Evolutionary conservation across 2,329 filamentous ascomycete genomes (phyloP).

Genomic region (Pyrenophora tritici-repentis): DNA sequence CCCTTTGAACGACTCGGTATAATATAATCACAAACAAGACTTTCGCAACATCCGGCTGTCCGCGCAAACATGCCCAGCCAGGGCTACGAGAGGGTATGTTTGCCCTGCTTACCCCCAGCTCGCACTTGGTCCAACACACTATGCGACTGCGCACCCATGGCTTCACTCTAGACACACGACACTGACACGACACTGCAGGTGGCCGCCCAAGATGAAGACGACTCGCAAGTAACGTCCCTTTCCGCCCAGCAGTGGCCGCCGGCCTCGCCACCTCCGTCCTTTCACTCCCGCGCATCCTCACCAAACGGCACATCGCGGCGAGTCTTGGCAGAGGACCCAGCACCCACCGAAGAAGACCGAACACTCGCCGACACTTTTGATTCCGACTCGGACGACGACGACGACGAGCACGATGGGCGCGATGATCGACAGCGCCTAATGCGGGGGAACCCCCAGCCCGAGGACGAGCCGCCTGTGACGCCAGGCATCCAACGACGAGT

Average conservation of each 20-base stretch:
- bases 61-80: constrained; percentile 52
- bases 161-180: constrained; percentile 1
- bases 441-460: constrained; percentile 60
- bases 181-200: constrained; percentile 43
- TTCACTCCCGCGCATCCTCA: constrained; percentile 82
- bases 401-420: constrained; percentile 66
- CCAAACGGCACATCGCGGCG: constrained; percentile 56
- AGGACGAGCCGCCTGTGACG: constrained; percentile 28
- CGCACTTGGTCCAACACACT: constrained; percentile 4
- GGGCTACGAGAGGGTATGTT: constrained; percentile 56
- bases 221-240: constrained; percentile 37
- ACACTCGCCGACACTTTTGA: constrained; percentile 94
- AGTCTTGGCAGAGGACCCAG: constrained; percentile 59
- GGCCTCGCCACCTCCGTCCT: constrained; percentile 70
- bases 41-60: constrained; percentile 13
- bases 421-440: constrained; percentile 89
- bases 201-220: constrained; percentile 52
- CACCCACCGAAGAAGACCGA: constrained; percentile 67
- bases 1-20: background rate
- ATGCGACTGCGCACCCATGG: constrained; percentile 17
- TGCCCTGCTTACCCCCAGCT: constrained; percentile 9
- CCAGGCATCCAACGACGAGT: constrained; percentile 53
- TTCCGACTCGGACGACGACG: constrained; percentile 63
- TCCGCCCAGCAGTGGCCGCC: constrained; percentile 46
- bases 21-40: background rate